A percentile compares a stretch with the other conserved stretches of the same genome.
phyloP scores from a whole-genome alignment of 306 rosid species.

The Geum urbanum region DNA sequence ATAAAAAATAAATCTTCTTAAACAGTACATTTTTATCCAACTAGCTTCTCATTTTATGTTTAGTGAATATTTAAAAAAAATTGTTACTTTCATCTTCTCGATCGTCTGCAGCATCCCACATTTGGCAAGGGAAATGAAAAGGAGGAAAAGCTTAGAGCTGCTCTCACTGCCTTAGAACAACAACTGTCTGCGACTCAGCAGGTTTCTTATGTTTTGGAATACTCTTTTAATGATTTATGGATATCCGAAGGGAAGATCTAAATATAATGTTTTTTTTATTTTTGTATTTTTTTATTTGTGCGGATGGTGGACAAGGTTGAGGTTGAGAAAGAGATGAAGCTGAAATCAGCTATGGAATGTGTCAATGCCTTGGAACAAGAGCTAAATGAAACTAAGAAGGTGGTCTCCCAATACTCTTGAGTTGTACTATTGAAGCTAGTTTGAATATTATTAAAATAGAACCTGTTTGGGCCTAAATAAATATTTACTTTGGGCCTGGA shows the following conservation, averaged over 20 bases:
- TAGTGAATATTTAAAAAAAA: neutral
- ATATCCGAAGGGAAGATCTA: neutral
- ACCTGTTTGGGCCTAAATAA: too few species aligned
- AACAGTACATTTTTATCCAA: too few species aligned
- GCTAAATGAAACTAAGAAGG: slow-evolving; percentile 19
- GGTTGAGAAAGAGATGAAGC: slow-evolving; percentile 14
- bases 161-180: slow-evolving; percentile 50
- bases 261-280: neutral
- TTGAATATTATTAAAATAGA: too few species aligned
- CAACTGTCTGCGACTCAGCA: slow-evolving; percentile 53
- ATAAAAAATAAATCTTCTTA: too few species aligned
- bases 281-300: neutral
- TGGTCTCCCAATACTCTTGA: neutral
- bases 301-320: slow-evolving; percentile 14
- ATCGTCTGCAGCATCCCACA: slow-evolving; percentile 30
- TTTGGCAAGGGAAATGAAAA: slow-evolving; percentile 50
- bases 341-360: slow-evolving; percentile 12
- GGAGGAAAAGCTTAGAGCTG: slow-evolving; percentile 56
- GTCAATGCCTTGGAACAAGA: slow-evolving; percentile 20
- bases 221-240: neutral
- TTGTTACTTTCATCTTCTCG: neutral
- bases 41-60: too few species aligned
- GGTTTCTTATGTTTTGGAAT: slow-evolving; percentile 35
- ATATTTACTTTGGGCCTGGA: too few species aligned
- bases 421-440: neutral